phyloP scores from a whole-genome alignment of 106 monocot species.

The Dendrobium nobile region DNA sequence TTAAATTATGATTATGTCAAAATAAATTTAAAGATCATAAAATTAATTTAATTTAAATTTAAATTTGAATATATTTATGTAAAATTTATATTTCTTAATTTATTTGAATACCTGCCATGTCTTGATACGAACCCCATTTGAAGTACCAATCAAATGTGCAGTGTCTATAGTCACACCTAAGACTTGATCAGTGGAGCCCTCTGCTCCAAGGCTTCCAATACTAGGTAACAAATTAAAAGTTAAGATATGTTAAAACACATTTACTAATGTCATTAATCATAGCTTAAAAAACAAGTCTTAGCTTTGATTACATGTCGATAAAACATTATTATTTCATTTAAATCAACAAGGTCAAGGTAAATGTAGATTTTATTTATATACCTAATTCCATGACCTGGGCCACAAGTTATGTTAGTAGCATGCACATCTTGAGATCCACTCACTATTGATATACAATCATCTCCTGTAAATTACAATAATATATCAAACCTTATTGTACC shows the following conservation, averaged over 20 bases:
- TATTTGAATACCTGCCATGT: slow-evolving; percentile 61
- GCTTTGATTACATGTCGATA: too few species aligned
- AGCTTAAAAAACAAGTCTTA: too few species aligned
- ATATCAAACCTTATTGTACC: too few species aligned
- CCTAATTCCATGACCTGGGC: slow-evolving; percentile 94
- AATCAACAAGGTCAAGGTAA: too few species aligned
- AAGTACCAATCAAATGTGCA: slow-evolving; percentile 30
- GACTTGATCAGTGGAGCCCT: slow-evolving; percentile 35
- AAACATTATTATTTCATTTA: too few species aligned
- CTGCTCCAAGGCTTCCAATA: slow-evolving; percentile 73
- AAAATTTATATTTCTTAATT: background rate
- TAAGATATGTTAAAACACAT: background rate
- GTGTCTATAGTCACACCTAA: slow-evolving; percentile 58
- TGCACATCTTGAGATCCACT: slow-evolving; percentile 33
- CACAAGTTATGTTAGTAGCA: slow-evolving; percentile 40
- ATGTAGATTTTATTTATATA: background rate
- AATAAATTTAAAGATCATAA: too few species aligned
- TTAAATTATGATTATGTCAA: too few species aligned
- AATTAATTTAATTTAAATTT: too few species aligned
- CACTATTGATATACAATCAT: slow-evolving; percentile 82
- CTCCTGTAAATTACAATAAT: slow-evolving; percentile 35
- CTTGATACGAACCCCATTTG: slow-evolving; percentile 82
- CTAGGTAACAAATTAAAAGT: slow-evolving; percentile 8
- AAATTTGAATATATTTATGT: too few species aligned
- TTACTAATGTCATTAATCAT: too few species aligned